phyloP scores from a whole-genome alignment of 768 basidiomycete genomes.

The Suillus subaureus region DNA sequence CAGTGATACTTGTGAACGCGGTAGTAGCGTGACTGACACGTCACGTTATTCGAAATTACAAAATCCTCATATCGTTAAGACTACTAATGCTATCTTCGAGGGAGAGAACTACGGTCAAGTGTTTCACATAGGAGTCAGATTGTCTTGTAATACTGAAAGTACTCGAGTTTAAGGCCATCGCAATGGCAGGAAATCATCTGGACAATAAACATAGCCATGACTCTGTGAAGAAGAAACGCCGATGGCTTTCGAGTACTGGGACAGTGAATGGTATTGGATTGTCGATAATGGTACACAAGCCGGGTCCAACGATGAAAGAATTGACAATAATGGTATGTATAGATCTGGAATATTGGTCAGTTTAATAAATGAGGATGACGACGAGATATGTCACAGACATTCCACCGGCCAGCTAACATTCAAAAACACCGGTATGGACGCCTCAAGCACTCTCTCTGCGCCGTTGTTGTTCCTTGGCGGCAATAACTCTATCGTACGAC shows the following conservation, averaged over 20 bases:
- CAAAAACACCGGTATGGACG: not conserved
- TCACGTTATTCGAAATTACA: not conserved
- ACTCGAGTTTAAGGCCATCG: not conserved
- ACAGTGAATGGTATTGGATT: not conserved
- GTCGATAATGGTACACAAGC: constrained; percentile 1
- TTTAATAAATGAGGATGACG: constrained; percentile 1
- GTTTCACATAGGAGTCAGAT: not conserved
- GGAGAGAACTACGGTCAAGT: not conserved
- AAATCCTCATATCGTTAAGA: too few relatives aligned
- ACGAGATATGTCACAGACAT: constrained; percentile 6
- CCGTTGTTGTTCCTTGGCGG: constrained; percentile 49
- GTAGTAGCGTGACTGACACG: constrained; percentile 1
- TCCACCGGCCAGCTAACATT: not conserved
- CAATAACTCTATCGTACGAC: constrained; percentile 66
- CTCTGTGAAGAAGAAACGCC: not conserved
- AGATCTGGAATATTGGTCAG: constrained; percentile 17
- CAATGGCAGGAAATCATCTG: not conserved
- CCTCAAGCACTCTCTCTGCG: constrained; percentile 14
- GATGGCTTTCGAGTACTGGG: not conserved
- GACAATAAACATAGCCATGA: not conserved
- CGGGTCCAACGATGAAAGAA: constrained; percentile 20
- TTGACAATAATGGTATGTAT: constrained; percentile 29
- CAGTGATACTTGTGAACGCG: not conserved
- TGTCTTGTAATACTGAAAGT: not conserved
- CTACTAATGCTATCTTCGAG: not conserved